phyloP scores from a whole-genome alignment of 2,329 filamentous ascomycete species.

The Thielaviopsis euricoi region DNA sequence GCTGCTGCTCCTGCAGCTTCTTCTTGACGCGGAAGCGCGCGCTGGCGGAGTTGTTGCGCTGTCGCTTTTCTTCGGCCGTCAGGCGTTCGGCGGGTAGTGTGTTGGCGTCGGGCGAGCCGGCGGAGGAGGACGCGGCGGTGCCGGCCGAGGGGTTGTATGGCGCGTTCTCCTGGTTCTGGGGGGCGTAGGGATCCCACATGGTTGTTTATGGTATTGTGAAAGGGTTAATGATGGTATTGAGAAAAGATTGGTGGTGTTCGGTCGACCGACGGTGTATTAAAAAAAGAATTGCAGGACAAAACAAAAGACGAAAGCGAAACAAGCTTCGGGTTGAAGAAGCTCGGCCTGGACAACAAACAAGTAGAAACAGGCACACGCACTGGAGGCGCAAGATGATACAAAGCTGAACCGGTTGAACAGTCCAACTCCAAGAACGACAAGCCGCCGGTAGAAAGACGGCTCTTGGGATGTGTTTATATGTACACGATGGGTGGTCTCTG shows the following conservation, averaged over 20 bases:
- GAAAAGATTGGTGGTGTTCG: neutral
- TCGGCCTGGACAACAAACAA: neutral
- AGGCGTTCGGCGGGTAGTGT: slow-evolving; percentile 14
- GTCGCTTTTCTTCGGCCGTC: slow-evolving; percentile 42
- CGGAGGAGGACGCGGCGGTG: neutral
- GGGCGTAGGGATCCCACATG: slow-evolving; percentile 11
- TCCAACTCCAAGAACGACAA: neutral
- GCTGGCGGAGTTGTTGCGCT: slow-evolving; percentile 48
- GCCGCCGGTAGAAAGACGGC: no score
- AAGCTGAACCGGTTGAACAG: neutral
- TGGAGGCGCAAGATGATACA: neutral
- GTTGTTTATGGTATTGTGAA: neutral
- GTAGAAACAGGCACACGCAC: no score
- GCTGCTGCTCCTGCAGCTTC: slow-evolving; percentile 50
- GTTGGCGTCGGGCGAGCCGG: neutral
- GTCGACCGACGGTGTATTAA: no score
- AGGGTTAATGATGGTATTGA: neutral
- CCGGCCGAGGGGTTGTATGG: neutral
- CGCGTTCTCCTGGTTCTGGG: neutral
- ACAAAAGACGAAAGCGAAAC: no score
- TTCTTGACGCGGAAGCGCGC: slow-evolving; percentile 55
- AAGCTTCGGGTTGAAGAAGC: neutral
- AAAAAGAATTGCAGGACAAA: no score
- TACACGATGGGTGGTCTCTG: no score
- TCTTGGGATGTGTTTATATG: no score